These are phyloP conservation scores for Lactifluus subvellereus DNA, from an alignment of 768 basidiomycete species.

Conservation along the genomic window DNA sequence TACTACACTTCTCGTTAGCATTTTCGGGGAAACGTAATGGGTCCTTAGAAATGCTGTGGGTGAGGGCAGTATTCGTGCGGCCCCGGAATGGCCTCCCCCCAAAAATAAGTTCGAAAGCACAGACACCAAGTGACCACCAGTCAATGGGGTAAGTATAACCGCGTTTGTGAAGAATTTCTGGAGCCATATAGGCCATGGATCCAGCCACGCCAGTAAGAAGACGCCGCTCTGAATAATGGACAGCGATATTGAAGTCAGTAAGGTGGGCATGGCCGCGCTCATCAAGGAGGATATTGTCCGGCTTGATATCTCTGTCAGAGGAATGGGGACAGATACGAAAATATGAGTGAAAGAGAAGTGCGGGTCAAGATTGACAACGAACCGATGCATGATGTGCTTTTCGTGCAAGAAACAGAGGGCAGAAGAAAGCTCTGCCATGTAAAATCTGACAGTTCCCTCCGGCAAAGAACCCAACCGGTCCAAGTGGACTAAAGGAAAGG, in stretches of 20 bases:
- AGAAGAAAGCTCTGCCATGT: constrained; percentile 84
- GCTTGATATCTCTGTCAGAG: constrained; percentile 78
- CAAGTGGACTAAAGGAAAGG: constrained; percentile 61
- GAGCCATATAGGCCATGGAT: constrained; percentile 99
- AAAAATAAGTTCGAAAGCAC: constrained; percentile 88
- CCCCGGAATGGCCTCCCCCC: constrained; percentile 91
- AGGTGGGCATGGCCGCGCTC: constrained; percentile 94
- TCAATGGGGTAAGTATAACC: constrained; percentile 94
- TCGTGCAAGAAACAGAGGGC: constrained; percentile 89
- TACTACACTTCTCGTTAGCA: constrained; percentile 71
- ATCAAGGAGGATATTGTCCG: constrained; percentile 95
- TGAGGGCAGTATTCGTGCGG: constrained; percentile 87
- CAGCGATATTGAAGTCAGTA: constrained; percentile 98
- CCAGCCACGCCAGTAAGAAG: constrained; percentile 88
- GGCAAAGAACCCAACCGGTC: constrained; percentile 70
- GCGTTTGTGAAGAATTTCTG: constrained; percentile 84
- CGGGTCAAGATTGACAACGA: constrained; percentile 32
- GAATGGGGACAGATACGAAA: background rate
- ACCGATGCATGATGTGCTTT: constrained; percentile 95
- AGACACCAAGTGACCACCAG: constrained; percentile 96
- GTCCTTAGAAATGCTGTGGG: constrained; percentile 88
- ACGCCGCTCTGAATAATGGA: constrained; percentile 86
- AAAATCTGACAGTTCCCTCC: constrained; percentile 80
- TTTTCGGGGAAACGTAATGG: constrained; percentile 86
- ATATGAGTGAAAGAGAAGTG: constrained; percentile 26